Percentiles rank a stretch among this genome's conserved stretches.
Evolutionary conservation across 2,329 filamentous ascomycete species (phyloP).

Genomic region (Neobulgaria alba): DNA sequence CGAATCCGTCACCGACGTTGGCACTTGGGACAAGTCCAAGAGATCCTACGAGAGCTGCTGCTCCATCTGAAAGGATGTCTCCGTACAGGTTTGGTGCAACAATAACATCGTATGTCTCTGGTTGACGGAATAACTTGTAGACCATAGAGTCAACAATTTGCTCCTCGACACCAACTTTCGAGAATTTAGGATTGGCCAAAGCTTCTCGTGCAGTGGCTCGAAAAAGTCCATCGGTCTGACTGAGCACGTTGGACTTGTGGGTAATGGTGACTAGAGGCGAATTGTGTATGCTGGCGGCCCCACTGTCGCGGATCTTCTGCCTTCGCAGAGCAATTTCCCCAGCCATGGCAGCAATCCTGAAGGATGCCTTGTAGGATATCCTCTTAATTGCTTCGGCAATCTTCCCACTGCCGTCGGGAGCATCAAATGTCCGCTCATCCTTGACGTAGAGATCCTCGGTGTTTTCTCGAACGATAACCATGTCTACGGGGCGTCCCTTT

Average conservation of each 20-base stretch:
- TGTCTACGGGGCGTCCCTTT: constrained; percentile 59
- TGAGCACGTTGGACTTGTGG: constrained; percentile 96
- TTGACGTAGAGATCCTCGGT: constrained; percentile 93
- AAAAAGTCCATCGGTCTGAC: constrained; percentile 95
- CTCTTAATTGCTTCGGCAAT: constrained; percentile 97
- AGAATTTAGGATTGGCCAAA: constrained; percentile 58
- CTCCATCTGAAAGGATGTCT: constrained; percentile 91
- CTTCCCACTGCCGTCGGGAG: constrained; percentile 59
- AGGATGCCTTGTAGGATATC: constrained; percentile 78
- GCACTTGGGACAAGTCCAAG: constrained; percentile 89
- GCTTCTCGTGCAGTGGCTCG: constrained; percentile 68
- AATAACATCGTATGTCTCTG: constrained; percentile 91
- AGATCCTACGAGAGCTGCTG: constrained; percentile 85
- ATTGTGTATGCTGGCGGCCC: constrained; percentile 51
- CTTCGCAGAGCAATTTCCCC: constrained; percentile 87
- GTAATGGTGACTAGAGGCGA: constrained; percentile 84
- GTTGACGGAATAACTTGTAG: constrained; percentile 98
- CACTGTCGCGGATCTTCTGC: constrained; percentile 64
- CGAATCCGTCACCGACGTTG: constrained; percentile 90
- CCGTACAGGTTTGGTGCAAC: constrained; percentile 97
- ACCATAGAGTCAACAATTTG: constrained; percentile 99
- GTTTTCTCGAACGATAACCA: constrained; percentile 98
- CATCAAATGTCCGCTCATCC: constrained; percentile 77
- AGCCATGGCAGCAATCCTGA: constrained; percentile 84
- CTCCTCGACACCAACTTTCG: constrained; percentile 68